Evolutionary conservation across 2,329 filamentous ascomycete genomes (phyloP).

Genomic region (Pseudofabraea citricarpa): DNA sequence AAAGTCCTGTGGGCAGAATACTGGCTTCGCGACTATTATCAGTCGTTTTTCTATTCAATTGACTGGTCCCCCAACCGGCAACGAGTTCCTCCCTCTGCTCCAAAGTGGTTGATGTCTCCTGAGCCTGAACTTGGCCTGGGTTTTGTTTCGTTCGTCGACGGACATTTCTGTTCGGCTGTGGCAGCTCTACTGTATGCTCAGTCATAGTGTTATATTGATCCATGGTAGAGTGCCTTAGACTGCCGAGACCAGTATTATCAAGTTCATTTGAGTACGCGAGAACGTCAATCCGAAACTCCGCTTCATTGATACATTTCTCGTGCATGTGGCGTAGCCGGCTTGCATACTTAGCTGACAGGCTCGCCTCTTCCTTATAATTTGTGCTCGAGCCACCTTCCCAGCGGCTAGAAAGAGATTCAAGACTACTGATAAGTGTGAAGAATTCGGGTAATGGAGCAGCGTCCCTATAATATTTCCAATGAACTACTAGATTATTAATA

Average conservation of each 20-base stretch:
- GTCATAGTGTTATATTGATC: background rate
- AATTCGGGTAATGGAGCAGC: slow-evolving; percentile 17
- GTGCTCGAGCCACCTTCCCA: slow-evolving; percentile 10
- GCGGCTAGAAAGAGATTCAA: slow-evolving; percentile 19
- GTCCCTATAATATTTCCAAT: slow-evolving; percentile 18
- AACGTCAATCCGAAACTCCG: slow-evolving; percentile 4
- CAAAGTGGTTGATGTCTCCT: background rate
- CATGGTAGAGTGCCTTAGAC: background rate
- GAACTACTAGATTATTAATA: slow-evolving; percentile 8
- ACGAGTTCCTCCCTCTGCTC: background rate
- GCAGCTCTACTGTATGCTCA: background rate
- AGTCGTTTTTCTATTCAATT: too few species aligned
- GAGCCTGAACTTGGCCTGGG: background rate
- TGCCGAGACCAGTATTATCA: background rate
- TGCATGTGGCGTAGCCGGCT: slow-evolving; percentile 10
- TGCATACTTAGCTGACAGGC: slow-evolving; percentile 15
- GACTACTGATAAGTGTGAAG: slow-evolving; percentile 18
- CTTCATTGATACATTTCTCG: slow-evolving; percentile 6
- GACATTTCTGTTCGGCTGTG: too few species aligned
- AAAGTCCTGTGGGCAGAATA: background rate
- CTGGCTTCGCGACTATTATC: background rate
- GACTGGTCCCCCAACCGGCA: too few species aligned
- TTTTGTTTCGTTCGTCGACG: background rate
- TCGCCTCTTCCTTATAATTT: slow-evolving; percentile 4
- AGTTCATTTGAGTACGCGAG: slow-evolving; percentile 11